A percentile compares a stretch with the other conserved stretches of the same genome.
These are phyloP conservation scores for Blastomyces silverae DNA, from an alignment of 2,329 filamentous ascomycete genomes.

Conservation along the genomic window DNA sequence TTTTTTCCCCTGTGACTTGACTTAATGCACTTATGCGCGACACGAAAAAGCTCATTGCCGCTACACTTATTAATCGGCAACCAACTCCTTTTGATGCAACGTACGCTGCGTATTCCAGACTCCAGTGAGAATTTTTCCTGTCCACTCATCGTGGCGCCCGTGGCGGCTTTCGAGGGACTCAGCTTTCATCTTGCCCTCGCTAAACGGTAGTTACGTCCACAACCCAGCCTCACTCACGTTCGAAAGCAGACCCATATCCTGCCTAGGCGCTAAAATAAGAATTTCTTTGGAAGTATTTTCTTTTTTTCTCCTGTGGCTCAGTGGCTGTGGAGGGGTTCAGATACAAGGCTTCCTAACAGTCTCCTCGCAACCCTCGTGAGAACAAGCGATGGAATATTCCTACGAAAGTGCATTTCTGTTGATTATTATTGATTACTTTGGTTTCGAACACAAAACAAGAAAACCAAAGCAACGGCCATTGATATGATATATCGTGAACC, in stretches of 20 bases:
- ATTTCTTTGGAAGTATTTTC: neutral
- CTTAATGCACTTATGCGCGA: no score
- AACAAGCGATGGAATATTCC: no score
- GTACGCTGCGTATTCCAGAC: no score
- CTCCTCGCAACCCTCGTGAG: no score
- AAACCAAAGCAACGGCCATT: no score
- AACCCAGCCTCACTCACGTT: neutral
- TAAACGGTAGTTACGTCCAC: neutral
- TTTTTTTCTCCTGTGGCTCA: neutral
- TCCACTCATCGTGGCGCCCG: constrained; percentile 4
- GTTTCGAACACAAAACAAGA: no score
- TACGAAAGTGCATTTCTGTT: no score
- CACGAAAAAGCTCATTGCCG: no score
- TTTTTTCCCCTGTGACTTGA: no score
- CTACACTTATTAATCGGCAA: no score
- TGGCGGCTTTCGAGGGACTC: neutral
- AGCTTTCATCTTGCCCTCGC: neutral
- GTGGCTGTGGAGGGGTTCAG: neutral
- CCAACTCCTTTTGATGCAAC: neutral
- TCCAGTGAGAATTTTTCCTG: neutral
- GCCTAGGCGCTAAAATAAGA: neutral
- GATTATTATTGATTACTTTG: no score
- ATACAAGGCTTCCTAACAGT: neutral
- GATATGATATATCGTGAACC: no score
- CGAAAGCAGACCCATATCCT: neutral